These are phyloP conservation scores for Dictyostelium firmibasis DNA, from an alignment of 78 protist species.

Conservation along the genomic window DNA sequence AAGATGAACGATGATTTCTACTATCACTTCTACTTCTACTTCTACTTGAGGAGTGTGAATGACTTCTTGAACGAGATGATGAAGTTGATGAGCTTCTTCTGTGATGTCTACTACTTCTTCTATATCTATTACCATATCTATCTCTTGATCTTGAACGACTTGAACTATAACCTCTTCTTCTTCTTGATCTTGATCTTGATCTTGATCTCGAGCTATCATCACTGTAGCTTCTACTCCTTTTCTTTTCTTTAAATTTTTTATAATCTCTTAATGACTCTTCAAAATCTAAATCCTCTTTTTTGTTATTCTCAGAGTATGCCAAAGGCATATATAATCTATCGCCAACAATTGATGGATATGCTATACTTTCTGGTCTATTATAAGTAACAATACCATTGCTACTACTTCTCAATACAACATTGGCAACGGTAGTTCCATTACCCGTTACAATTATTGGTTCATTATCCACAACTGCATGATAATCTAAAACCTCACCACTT, in stretches of 20 bases:
- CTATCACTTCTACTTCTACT: not conserved
- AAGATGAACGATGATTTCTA: not conserved
- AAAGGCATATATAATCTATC: slow-evolving; percentile 62
- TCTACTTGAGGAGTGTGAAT: not conserved
- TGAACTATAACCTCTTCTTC: slow-evolving; percentile 23
- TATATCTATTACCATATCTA: slow-evolving; percentile 2
- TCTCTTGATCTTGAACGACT: slow-evolving; percentile 40
- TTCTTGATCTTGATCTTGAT: slow-evolving; percentile 21
- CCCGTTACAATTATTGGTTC: not conserved
- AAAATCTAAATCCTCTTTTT: slow-evolving; percentile 30
- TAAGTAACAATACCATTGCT: slow-evolving; percentile 14
- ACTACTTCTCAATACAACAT: not conserved
- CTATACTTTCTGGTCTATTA: slow-evolving; percentile 5
- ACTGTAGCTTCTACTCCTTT: slow-evolving; percentile 5
- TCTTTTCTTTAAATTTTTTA: slow-evolving; percentile 54
- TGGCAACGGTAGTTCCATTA: not conserved
- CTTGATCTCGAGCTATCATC: slow-evolving; percentile 1
- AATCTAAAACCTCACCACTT: not conserved
- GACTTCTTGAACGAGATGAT: not conserved
- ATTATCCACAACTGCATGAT: not conserved
- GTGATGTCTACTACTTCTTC: not conserved
- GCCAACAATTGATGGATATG: slow-evolving; percentile 73
- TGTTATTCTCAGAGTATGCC: not conserved
- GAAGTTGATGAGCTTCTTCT: not conserved
- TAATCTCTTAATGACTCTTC: slow-evolving; percentile 40